Evolutionary conservation across 2,329 filamentous ascomycete genomes (phyloP).

Genomic region (Talaromyces sp.): DNA sequence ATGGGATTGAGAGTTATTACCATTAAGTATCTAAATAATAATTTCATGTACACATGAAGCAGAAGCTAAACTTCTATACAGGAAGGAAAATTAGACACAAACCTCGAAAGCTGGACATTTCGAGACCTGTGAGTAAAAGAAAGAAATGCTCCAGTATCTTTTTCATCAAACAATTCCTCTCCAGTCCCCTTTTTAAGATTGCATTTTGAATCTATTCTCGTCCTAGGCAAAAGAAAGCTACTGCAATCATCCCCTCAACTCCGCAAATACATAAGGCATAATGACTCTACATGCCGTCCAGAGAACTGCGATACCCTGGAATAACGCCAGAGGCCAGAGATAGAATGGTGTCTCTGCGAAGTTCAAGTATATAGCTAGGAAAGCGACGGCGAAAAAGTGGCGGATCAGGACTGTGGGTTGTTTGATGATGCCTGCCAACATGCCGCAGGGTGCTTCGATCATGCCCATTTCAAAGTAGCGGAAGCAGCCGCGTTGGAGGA

Average conservation of each 20-base stretch:
- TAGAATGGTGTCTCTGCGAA: slow-evolving; percentile 47
- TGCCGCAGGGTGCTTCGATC: slow-evolving; percentile 70
- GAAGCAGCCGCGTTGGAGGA: slow-evolving; percentile 87
- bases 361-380: slow-evolving; percentile 74
- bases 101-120: too few relatives aligned
- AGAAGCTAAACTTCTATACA: neutral
- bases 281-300: slow-evolving; percentile 79
- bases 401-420: slow-evolving; percentile 73
- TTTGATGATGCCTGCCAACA: slow-evolving; percentile 76
- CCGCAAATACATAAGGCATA: slow-evolving; percentile 70
- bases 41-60: neutral
- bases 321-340: slow-evolving; percentile 59
- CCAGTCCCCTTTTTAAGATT: too few relatives aligned
- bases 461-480: slow-evolving; percentile 75
- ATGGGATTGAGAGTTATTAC: neutral
- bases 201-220: too few relatives aligned
- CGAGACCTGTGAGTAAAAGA: neutral
- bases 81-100: neutral
- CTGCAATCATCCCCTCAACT: slow-evolving; percentile 48
- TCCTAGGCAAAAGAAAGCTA: too few relatives aligned
- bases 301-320: slow-evolving; percentile 65
- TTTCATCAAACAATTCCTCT: too few relatives aligned
- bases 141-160: neutral
- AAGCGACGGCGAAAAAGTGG: slow-evolving; percentile 92
- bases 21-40: slow-evolving; percentile 8